Percentiles rank a stretch among this genome's conserved stretches.
These are phyloP conservation scores for Fusarium fracticaudum DNA, from an alignment of 2,329 filamentous ascomycete genomes.

Conservation along the genomic window DNA sequence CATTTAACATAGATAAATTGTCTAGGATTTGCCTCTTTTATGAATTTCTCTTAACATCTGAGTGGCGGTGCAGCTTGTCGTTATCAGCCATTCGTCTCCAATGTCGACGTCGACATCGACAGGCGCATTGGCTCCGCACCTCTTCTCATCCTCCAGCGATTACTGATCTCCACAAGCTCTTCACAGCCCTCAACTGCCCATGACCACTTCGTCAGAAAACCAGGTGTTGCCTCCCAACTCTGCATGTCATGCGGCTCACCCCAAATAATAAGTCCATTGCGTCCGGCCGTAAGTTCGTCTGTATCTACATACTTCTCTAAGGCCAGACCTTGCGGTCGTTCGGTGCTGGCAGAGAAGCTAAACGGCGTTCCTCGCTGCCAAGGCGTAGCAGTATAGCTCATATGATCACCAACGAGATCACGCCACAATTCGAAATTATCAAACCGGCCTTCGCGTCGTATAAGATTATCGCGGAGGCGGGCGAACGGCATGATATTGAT, in stretches of 20 bases:
- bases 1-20: not conserved
- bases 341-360: not conserved
- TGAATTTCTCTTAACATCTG: rapidly evolving
- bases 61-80: rapidly evolving
- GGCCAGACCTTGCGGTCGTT: rapidly evolving
- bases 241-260: not conserved
- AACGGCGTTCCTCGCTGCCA: not conserved
- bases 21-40: rapidly evolving
- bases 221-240: not conserved
- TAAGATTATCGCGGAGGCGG: not conserved
- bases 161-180: not conserved
- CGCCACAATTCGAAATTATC: not conserved
- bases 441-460: not conserved
- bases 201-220: not conserved
- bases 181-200: not conserved
- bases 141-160: not conserved
- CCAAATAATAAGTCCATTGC: not conserved
- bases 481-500: not conserved
- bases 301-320: not conserved
- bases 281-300: not conserved
- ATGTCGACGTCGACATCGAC: rapidly evolving
- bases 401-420: not conserved
- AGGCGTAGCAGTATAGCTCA: not conserved
- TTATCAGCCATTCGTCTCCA: rapidly evolving
- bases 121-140: conserved; percentile 42